Evolutionary conservation across 2,329 filamentous ascomycete genomes (phyloP), one percentile per base, ranked within the genome.

Genomic region (Ophiostoma novo-ulmi): DNA sequence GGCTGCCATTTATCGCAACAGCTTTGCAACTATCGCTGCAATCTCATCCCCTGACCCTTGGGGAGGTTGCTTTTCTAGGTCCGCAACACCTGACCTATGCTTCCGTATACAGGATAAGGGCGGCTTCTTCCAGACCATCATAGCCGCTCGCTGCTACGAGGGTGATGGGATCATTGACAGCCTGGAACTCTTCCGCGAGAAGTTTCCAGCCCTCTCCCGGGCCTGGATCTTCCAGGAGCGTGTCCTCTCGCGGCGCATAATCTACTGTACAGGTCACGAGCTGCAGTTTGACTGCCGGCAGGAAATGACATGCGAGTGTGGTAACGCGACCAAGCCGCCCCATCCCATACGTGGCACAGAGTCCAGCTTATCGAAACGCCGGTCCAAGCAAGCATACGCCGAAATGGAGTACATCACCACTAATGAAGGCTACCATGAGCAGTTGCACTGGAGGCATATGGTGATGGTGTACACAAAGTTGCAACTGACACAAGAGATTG

Each of bases 151-250:
- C 52, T 58, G 52, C 52, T 58, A 58, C 22, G 52, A 58, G 52
- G 52, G 52, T n/a, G 17, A 26, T n/a, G 52, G 52, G n/a, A 58
- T 58, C 52, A 58, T n/a, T 8, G 52, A 58, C 52, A 26, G 13
- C 13, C 17, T 58, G 52, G 52, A 58, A 3, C 52, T 58, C 52
- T 58, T 26, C 10, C 52, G 52, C 52, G 52, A 58, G 52, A 58
- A 22, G 8, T 58, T 58, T 26, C 52, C 52, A 3, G 52, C n/a
- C n/a, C 52, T 20, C 6, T 26, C 52, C 8, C 52, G 52, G 52
- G 52, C 52, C 52, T 26, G 52, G 52, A 58, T 58, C n/a, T 58
- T 22, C 22, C 52, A 58, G 52, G 52, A 58, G 22, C 52, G 52
- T 14, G 22, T 26, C 11, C 22, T 58, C 4, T 58, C 52, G 6